Base-by-base conservation (phyloP, 2,329 filamentous ascomycete species). In the Sporothrix protearum region DNA sequence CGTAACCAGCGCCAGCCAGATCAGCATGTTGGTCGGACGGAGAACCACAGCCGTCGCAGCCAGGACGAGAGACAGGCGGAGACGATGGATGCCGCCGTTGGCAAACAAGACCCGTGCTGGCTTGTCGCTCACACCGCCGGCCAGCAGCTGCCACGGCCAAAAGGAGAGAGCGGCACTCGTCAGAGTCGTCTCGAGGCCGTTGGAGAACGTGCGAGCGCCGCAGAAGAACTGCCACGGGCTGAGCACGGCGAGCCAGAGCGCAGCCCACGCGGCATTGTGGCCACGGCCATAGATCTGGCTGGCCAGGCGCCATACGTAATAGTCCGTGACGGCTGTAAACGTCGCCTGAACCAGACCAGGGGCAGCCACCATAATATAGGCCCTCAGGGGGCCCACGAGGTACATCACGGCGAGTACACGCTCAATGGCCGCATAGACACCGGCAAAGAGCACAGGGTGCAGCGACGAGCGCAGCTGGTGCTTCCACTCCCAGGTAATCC, bases 401-500 rank as follows among this genome's bases (percentile, higher is more conserved):
- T 83, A 81, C 45, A 93, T 80, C 49, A 87, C 53, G 19, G 80
- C 80, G 75, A 90, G 87, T 68, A 91, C 76, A 67, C 80, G 80
- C 76, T 91, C 85, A 39, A 88, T 85, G 33, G 85, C 75, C 74
- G 85, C 87, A 80, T 97, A 99, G 33, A 90, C 86, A 12, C 82
- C 85, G 3, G 93, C 91, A 80, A 99, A 98, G 68, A 98, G 81
- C 64, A 88, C 85, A n/a, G 96, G 96, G 79, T 99, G 95, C 71
- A 98, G 83, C 14, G 95, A 97, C 4, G 95, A 97, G 72, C 96
- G 90, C 75, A 99, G 86, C 75, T 92, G 91, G 77, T 94, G 84
- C 77, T 88, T 87, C 96, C 96, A 99, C 90, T 99, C 96, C 96
- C 96, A 99, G 74, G 96, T 99, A 77, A 97, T 86, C 93, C 95